Conservation (phyloP, 148 eudicot genomes). For the Fagopyrum tataricum region DNA sequence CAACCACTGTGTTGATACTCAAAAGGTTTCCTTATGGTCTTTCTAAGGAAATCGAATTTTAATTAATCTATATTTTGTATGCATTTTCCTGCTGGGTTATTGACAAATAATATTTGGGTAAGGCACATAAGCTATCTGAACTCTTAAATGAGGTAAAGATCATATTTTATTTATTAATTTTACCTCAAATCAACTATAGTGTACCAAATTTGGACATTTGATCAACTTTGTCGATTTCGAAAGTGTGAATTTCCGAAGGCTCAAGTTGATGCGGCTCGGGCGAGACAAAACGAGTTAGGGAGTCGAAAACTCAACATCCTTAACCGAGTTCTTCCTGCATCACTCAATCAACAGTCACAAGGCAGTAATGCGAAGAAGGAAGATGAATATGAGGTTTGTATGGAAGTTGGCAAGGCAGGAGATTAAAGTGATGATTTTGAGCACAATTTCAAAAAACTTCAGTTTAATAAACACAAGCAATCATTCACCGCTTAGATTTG, state of each 20-base stretch:
- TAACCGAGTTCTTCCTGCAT: not conserved
- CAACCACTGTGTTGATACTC: too few species aligned
- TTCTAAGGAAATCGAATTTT: too few species aligned
- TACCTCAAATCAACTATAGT: not conserved
- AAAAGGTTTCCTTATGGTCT: too few species aligned
- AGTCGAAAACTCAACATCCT: not conserved
- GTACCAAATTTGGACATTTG: not conserved
- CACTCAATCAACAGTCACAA: not conserved
- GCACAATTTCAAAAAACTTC: not conserved
- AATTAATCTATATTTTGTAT: too few species aligned
- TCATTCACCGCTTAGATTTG: not conserved
- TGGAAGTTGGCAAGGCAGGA: conserved; percentile 1
- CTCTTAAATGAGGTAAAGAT: not conserved
- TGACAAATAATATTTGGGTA: not conserved
- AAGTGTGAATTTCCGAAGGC: not conserved
- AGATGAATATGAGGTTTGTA: not conserved
- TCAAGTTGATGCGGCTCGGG: not conserved
- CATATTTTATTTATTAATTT: not conserved
- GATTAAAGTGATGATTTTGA: not conserved
- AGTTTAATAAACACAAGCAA: not conserved
- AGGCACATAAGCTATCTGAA: not conserved
- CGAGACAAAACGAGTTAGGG: not conserved
- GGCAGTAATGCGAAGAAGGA: not conserved
- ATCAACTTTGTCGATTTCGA: not conserved
- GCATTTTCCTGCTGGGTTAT: not conserved